Percentiles rank a stretch among this genome's conserved stretches.
phyloP scores from a whole-genome alignment of 2,329 filamentous ascomycete species.

The Cercospora beticola region DNA sequence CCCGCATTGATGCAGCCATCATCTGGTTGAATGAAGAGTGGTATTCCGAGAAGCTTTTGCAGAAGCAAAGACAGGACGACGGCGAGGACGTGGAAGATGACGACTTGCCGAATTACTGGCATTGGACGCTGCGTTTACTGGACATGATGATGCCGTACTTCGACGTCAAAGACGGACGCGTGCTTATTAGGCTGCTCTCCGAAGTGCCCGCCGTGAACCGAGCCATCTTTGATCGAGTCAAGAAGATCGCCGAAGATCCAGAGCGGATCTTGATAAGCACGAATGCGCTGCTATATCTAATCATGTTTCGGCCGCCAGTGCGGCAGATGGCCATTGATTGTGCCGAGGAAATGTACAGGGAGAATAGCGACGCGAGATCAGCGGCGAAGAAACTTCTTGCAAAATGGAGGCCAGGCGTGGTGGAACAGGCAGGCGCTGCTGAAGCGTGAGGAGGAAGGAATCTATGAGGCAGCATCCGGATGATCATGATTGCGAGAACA shows the following conservation, averaged over 20 bases:
- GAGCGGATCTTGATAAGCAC: slow-evolving; percentile 61
- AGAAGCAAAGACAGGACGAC: slow-evolving; percentile 36
- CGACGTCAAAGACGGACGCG: slow-evolving; percentile 78
- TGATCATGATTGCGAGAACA: not conserved
- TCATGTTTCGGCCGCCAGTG: slow-evolving; percentile 60
- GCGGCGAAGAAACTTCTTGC: slow-evolving; percentile 54
- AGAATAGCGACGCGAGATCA: slow-evolving; percentile 49
- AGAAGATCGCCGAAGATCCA: slow-evolving; percentile 62
- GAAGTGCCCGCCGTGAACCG: slow-evolving; percentile 80
- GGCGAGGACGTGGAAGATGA: slow-evolving; percentile 18
- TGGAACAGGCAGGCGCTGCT: slow-evolving; percentile 30
- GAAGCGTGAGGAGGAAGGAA: not conserved
- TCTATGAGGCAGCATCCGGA: not conserved
- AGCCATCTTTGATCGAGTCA: slow-evolving; percentile 70
- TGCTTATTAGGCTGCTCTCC: slow-evolving; percentile 84
- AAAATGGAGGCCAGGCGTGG: slow-evolving; percentile 55
- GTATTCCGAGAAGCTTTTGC: slow-evolving; percentile 78
- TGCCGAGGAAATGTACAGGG: slow-evolving; percentile 58
- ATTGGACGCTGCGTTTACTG: slow-evolving; percentile 55
- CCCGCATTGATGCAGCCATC: slow-evolving; percentile 84
- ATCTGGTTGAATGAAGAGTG: slow-evolving; percentile 97
- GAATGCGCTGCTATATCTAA: slow-evolving; percentile 58
- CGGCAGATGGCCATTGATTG: slow-evolving; percentile 58
- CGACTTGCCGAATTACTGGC: slow-evolving; percentile 32
- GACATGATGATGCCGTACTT: slow-evolving; percentile 88